Evolutionary conservation across 768 basidiomycete genomes (phyloP).

Genomic region (Boletus reticuloceps): DNA sequence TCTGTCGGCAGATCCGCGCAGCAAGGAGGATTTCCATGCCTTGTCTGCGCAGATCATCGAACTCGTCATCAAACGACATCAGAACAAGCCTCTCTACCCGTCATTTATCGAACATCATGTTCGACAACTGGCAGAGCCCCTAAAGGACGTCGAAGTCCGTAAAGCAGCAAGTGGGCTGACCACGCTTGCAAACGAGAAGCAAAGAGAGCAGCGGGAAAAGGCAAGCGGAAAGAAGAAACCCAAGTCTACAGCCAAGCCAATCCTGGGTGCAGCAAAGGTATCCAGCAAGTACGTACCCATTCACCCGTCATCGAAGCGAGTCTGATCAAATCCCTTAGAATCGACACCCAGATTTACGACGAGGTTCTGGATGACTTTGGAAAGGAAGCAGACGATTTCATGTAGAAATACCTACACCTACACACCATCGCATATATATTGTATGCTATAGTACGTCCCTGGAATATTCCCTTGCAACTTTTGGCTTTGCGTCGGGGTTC

Average conservation of each 20-base stretch:
- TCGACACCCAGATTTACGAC: constrained; percentile 81
- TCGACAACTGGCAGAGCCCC: constrained; percentile 67
- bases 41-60: constrained; percentile 76
- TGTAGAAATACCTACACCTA: constrained; percentile 53
- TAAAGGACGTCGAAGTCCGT: constrained; percentile 89
- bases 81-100: constrained; percentile 78
- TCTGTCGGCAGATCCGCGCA: constrained; percentile 76
- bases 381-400: constrained; percentile 76
- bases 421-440: constrained; percentile 7
- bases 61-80: constrained; percentile 72
- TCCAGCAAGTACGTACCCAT: constrained; percentile 50
- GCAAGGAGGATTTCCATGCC: constrained; percentile 82
- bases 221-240: constrained; percentile 88
- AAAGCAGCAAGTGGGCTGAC: constrained; percentile 85
- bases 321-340: constrained; percentile 39
- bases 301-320: neutral
- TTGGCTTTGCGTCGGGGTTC: neutral
- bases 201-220: constrained; percentile 85
- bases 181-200: constrained; percentile 92
- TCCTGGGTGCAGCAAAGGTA: constrained; percentile 68
- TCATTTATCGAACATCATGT: constrained; percentile 83
- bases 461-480: neutral
- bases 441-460: constrained; percentile 14
- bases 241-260: constrained; percentile 69
- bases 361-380: constrained; percentile 91